Evolutionary conservation across 805 yeast genomes (phyloP).

Genomic region (Teunomyces atbi): DNA sequence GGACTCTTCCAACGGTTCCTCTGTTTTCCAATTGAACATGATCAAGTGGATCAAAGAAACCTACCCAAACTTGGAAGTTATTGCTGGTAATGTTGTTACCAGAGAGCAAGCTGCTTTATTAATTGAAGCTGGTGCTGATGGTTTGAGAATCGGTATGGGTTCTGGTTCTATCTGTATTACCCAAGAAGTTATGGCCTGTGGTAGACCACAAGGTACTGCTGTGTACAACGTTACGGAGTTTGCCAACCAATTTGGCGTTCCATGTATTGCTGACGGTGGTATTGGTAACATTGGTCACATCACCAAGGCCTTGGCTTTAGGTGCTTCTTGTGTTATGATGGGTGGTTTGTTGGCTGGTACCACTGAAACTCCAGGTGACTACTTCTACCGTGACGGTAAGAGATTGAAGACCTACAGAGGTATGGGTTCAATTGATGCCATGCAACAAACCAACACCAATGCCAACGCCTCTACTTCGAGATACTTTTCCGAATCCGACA

Average conservation of each 20-base stretch:
- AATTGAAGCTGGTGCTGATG: slow-evolving; percentile 94
- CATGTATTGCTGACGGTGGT: slow-evolving; percentile 99
- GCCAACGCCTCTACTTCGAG: slow-evolving; percentile 98
- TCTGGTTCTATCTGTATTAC: slow-evolving; percentile 99
- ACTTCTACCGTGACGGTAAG: slow-evolving; percentile 96
- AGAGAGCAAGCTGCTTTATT: slow-evolving; percentile 98
- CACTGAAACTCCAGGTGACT: slow-evolving; percentile 96
- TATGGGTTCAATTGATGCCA: slow-evolving; percentile 99
- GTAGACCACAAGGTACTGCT: slow-evolving; percentile 99
- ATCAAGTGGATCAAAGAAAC: slow-evolving; percentile 84
- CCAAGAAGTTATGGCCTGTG: slow-evolving; percentile 99
- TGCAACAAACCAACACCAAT: slow-evolving; percentile 83
- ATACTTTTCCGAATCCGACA: slow-evolving; percentile 94
- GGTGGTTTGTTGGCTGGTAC: slow-evolving; percentile 99
- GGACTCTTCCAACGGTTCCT: slow-evolving; percentile 98
- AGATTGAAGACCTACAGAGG: slow-evolving; percentile 97
- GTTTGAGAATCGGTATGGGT: slow-evolving; percentile 99
- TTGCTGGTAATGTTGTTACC: slow-evolving; percentile 98
- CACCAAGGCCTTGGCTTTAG: slow-evolving; percentile 92
- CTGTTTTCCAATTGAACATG: slow-evolving; percentile 91
- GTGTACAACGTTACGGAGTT: slow-evolving; percentile 92
- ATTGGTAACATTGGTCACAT: slow-evolving; percentile 98
- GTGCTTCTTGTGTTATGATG: slow-evolving; percentile 98
- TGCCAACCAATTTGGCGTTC: slow-evolving; percentile 94
- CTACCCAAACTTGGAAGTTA: slow-evolving; percentile 77